Evolutionary conservation across 345 rosid species (phyloP).

Genomic region (Trapa bicornis): DNA sequence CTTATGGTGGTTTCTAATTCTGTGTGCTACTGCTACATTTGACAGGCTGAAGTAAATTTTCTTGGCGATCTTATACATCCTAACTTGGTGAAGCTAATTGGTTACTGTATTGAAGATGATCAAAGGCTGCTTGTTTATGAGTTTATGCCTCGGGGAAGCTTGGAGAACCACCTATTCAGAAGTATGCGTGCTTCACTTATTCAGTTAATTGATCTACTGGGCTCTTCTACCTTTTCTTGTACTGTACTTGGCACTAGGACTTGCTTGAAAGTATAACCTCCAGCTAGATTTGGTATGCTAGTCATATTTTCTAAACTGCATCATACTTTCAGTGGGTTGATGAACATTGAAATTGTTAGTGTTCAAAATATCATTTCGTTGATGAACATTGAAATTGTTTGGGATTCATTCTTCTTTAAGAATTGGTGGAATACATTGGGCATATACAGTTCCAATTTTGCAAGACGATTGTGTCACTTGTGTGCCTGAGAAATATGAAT

Average conservation of each 20-base stretch:
- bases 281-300: neutral
- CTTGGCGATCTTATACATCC: slow-evolving; percentile 51
- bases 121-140: slow-evolving; percentile 41
- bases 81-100: slow-evolving; percentile 39
- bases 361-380: neutral
- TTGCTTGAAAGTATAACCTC: neutral
- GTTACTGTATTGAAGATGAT: slow-evolving; percentile 45
- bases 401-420: no score
- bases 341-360: neutral
- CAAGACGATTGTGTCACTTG: no score
- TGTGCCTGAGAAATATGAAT: neutral
- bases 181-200: slow-evolving; percentile 12
- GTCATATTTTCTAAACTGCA: neutral
- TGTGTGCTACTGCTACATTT: slow-evolving; percentile 9
- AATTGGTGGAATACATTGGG: no score
- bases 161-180: slow-evolving; percentile 43
- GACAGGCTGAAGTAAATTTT: slow-evolving; percentile 67
- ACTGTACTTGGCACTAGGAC: neutral
- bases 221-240: neutral
- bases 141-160: slow-evolving; percentile 45
- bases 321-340: neutral
- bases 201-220: neutral
- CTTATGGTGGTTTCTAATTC: neutral
- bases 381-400: no score
- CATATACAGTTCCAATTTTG: no score